Base-by-base conservation (phyloP, 768 basidiomycete species). In the Sporobolomyces phaffii region DNA sequence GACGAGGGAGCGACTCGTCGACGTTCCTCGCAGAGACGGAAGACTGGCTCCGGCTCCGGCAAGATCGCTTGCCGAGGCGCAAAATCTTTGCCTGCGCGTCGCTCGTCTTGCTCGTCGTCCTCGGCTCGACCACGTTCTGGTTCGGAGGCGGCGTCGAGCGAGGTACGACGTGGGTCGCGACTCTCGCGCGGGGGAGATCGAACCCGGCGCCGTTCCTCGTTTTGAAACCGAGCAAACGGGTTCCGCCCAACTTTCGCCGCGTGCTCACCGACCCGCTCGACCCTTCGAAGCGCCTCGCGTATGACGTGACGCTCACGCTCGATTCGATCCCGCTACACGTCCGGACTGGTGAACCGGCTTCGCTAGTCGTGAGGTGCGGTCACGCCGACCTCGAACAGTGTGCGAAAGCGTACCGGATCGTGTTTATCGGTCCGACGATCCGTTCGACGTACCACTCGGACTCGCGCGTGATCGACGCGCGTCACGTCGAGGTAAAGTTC, bases 391-490 rank as follows among this genome's bases (percentile, higher is more conserved):
- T 47, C 20, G 31, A 43, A 4, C 56, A 59, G n/a, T 65, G 64
- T 47, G 49, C 64, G 2, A 20, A 24, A 3, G 41, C 49, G 24
- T 65, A 65, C 49, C 64, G 64, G 20, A 31, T 65, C 22, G 33
- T 65, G 15, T 34, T 65, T 22, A 29, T 40, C 50, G 64, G 64
- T 11, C 64, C 64, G n/a, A 52, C 56, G 26, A 44, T 65, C 5
- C 24, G 24, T 20, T 51, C 57, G 29, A 57, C 64, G 17, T 26
- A 14, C n/a, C 31, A 59, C 50, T 11, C 15, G 17, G 31, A 51
- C 33, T 45, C 50, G 13, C 1, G 4, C 24, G 49, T n/a, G 24
- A 40, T 58, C 24, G 56, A 45, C 50, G 24, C 28, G 10, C 13
- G 50, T 9, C 40, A 41, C 7, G 49, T 58, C 5, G 34, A 41